A percentile compares a stretch with the other conserved stretches of the same genome.
Conservation (phyloP, 1,284 basidiomycete genomes). For the Macrocybe sp. region DNA sequence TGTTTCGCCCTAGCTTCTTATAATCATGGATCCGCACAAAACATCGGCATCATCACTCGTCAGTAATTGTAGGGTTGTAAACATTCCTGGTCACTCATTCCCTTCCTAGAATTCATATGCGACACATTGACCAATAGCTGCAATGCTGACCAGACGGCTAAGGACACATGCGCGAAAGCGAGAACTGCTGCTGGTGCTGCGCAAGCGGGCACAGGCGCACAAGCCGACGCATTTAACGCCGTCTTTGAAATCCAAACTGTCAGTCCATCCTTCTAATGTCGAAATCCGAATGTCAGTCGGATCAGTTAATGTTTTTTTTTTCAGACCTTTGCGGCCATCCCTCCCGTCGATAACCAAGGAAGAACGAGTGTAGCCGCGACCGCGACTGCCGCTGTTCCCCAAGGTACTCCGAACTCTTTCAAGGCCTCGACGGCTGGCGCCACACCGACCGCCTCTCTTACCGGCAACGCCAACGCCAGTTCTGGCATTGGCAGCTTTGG, state of each 20-base stretch:
- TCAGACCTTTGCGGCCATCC: slow-evolving; percentile 28
- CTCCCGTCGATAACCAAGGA: slow-evolving; percentile 32
- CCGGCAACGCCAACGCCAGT: slow-evolving; percentile 3
- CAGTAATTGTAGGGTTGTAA: slow-evolving; percentile 1
- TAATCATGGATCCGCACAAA: slow-evolving; percentile 49
- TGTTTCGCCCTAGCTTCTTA: slow-evolving; percentile 29
- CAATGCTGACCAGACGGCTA: slow-evolving; percentile 38
- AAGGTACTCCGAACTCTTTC: too few relatives aligned
- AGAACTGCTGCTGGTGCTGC: slow-evolving; percentile 31
- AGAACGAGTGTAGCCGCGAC: slow-evolving; percentile 5
- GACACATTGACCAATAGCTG: slow-evolving; percentile 42
- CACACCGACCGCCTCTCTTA: neutral
- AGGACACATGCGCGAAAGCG: slow-evolving; percentile 37
- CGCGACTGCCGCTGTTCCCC: slow-evolving; percentile 2
- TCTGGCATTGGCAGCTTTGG: slow-evolving; percentile 37
- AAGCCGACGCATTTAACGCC: slow-evolving; percentile 48
- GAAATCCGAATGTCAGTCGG: neutral
- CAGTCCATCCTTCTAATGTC: slow-evolving; percentile 3
- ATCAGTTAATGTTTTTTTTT: neutral
- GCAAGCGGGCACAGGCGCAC: slow-evolving; percentile 36
- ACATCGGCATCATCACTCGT: slow-evolving; percentile 48
- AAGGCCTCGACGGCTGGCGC: neutral
- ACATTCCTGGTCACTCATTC: neutral
- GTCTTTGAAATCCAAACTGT: slow-evolving; percentile 40
- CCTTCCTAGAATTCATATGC: slow-evolving; percentile 36